Conservation (phyloP, 768 basidiomycete species). For the Termitomyces eurrhizus region DNA sequence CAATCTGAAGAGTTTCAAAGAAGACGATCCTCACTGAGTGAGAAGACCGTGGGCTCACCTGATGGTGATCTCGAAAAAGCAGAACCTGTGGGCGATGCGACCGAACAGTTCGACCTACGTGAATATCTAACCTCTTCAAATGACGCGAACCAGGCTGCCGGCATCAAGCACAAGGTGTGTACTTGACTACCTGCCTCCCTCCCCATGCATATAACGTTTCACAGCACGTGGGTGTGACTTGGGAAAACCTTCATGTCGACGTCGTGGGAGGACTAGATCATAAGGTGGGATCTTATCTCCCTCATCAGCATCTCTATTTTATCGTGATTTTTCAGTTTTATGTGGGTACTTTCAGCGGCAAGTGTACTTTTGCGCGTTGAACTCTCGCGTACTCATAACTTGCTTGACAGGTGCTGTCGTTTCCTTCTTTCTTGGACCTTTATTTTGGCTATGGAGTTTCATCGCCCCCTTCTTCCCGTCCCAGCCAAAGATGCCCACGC, state of each 20-base stretch:
- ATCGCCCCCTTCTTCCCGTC: conserved; percentile 36
- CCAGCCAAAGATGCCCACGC: conserved; percentile 33
- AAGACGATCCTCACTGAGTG: conserved; percentile 20
- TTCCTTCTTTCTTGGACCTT: conserved; percentile 48
- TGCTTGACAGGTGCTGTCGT: conserved; percentile 43
- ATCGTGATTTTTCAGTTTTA: conserved; percentile 37
- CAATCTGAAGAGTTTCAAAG: conserved; percentile 21
- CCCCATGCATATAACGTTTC: background rate
- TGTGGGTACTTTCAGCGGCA: conserved; percentile 58
- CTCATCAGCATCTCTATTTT: background rate
- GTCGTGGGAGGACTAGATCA: conserved; percentile 50
- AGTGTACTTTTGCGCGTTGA: conserved; percentile 16
- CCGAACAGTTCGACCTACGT: conserved; percentile 53
- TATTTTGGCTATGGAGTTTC: conserved; percentile 43
- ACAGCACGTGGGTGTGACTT: conserved; percentile 68
- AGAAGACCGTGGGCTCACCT: conserved; percentile 31
- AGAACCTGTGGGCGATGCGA: conserved; percentile 19
- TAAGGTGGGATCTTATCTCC: conserved; percentile 39
- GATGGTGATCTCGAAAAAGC: conserved; percentile 45
- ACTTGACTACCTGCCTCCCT: background rate
- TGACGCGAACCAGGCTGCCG: conserved; percentile 59
- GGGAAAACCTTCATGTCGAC: conserved; percentile 65
- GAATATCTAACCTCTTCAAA: conserved; percentile 67
- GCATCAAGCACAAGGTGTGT: conserved; percentile 60
- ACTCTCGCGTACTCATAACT: background rate